Evolutionary conservation across 2,329 filamentous ascomycete species (phyloP), one percentile per base, ranked within the genome.

Genomic region (Aspergillus arachidicola): DNA sequence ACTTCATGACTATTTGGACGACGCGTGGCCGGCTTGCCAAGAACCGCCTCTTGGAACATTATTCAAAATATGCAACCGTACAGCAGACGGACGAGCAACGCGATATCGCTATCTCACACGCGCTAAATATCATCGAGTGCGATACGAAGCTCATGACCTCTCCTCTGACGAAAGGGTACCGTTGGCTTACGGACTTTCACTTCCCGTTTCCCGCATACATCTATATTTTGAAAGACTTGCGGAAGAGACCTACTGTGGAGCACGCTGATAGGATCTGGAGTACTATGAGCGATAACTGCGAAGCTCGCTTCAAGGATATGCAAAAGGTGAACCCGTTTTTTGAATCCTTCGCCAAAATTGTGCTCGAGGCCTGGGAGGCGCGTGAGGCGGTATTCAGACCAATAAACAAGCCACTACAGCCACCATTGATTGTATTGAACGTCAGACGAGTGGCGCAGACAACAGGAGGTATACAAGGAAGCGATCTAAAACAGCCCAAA

Each of bases 141-240:
- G 82, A 85, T 63, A 83, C 82, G 0, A 80, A 76, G 46, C 64
- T 84, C 21, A 76, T 80, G 66, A 73, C 68, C 1, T 82, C 81
- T 0, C 74, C 79, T 1, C 70, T 81, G 0, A 80, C 74, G 3
- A 79, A 75, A 68, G 70, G 75, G 4, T 85, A 75, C 60, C 66
- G 63, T 6, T 85, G 83, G 84, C 64, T 81, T 1, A 58, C 75
- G 1, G 71, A 78, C 5, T 72, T 78, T 28, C 69, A 85, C 66
- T 84, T 85, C 60, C 84, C 83, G 0, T 80, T 84, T 50, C 79
- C 79, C 0, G 82, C 81, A 1, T 85, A 84, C 64, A 72, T 84
- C 12, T 78, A 84, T 50, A 65, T 84, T 7, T 64, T 79, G 0
- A 77, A 83, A 63, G 77, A 83, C 32, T 61, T 85, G 38, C 75